phyloP scores from a whole-genome alignment of 441 rosid genomes.

The Flueggea neowawraea region DNA sequence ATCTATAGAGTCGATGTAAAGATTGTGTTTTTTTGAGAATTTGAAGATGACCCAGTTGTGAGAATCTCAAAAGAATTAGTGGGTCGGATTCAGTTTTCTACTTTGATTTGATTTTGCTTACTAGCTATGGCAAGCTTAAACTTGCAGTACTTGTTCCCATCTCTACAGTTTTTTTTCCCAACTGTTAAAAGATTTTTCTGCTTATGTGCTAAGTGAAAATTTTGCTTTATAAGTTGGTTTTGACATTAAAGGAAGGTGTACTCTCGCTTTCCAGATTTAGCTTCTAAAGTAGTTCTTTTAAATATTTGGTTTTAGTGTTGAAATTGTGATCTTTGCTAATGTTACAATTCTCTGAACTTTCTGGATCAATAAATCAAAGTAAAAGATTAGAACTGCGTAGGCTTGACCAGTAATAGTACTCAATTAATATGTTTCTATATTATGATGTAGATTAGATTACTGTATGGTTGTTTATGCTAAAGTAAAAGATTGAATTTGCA shows the following conservation, averaged over 20 bases:
- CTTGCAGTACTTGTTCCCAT: background rate
- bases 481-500: too few species aligned
- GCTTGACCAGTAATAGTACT: too few species aligned
- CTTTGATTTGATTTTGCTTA: background rate
- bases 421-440: too few species aligned
- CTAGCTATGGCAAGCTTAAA: constrained; percentile 3
- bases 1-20: background rate
- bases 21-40: constrained; percentile 9
- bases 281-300: background rate
- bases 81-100: constrained; percentile 19
- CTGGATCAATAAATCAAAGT: too few species aligned
- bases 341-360: too few species aligned
- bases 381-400: too few species aligned
- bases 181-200: background rate
- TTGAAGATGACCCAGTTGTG: constrained; percentile 23
- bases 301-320: constrained; percentile 5
- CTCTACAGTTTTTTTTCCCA: background rate
- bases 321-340: background rate
- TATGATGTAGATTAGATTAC: too few species aligned
- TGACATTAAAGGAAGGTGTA: constrained; percentile 1
- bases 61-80: constrained; percentile 8
- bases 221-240: background rate
- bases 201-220: background rate
- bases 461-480: too few species aligned
- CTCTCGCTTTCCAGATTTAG: background rate